Conservation (phyloP, 805 yeast genomes). For the Pichia californica region DNA sequence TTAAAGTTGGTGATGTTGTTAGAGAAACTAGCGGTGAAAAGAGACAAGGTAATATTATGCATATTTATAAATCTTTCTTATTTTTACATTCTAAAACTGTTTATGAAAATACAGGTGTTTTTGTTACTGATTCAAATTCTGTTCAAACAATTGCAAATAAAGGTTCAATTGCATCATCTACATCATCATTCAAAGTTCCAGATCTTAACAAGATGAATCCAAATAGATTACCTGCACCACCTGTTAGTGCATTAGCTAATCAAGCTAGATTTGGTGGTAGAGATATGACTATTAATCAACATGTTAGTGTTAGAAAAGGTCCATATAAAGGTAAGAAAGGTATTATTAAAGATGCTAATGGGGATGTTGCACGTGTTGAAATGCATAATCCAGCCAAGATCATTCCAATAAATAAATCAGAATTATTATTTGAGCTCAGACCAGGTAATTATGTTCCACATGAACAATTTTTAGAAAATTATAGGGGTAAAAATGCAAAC, state of each 20-base stretch:
- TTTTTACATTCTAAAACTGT: conserved; percentile 78
- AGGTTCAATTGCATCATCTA: conserved; percentile 54
- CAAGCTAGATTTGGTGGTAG: conserved; percentile 62
- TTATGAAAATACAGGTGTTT: conserved; percentile 84
- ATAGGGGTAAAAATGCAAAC: conserved; percentile 29
- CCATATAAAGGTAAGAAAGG: conserved; percentile 95
- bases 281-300: conserved; percentile 74
- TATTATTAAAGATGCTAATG: conserved; percentile 88
- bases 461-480: conserved; percentile 58
- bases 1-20: conserved; percentile 89
- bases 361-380: conserved; percentile 85
- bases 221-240: conserved; percentile 55
- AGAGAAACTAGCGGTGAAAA: conserved; percentile 77
- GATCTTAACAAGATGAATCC: conserved; percentile 90
- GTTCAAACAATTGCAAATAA: conserved; percentile 83
- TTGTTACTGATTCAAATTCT: conserved; percentile 68
- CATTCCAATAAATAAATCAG: conserved; percentile 74
- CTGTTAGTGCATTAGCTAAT: conserved; percentile 53
- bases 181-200: conserved; percentile 46
- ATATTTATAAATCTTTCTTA: conserved; percentile 72
- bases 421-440: conserved; percentile 62
- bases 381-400: conserved; percentile 88
- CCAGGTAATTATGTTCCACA: conserved; percentile 70
- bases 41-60: conserved; percentile 82
- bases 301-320: conserved; percentile 82